Base-by-base conservation (phyloP, 352 stramenopile genomes). In the Phytophthora pisi region DNA sequence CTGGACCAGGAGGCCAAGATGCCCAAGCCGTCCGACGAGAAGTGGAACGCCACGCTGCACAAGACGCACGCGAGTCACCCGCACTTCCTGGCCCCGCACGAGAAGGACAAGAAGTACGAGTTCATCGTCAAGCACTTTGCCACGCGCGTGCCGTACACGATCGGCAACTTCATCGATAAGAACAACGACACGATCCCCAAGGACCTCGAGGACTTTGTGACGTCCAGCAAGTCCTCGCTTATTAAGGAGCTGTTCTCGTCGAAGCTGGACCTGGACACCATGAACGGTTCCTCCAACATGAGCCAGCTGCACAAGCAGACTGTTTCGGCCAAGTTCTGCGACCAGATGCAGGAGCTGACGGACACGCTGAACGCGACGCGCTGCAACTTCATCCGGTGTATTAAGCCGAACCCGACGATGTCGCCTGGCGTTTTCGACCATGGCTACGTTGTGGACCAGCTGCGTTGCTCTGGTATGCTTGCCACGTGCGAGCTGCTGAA, bases 71-170 rank as follows among this genome's bases (percentile, higher is more conserved):
- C 75, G 15, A 82, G 57, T 42, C 81, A 93, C 64, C 65, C 81
- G 36, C 88, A 92, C 72, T 96, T 96, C 59, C 49, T 90, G 30
- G 50, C 86, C 15, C 79, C 84, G 45, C 88, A 97, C 53, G 89
- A 92, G 63, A 94, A 95, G 67, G 85, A 97, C 66, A 88, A 93
- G 57, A 96, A 97, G 64, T 96, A 92, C 59, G 84, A 97, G 66
- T 99, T 99, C 77, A 96, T 96, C 53, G 91, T 99, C 51, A 91
- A 96, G 56, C 97, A 99, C 82, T 99, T 98, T 80, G 96, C 97
- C 36, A 97, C 95, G 46, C 77, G 87, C 40, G 97, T 99, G 20
- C 89, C 88, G 31, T 99, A 99, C 80, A 94, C 95, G 70, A 94
- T 97, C 11, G 86, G 86, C 54, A 95, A 96, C 57, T 99, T 99